These are phyloP conservation scores for Euphrasia arctica DNA, from an alignment of 305 asterid genomes.

Conservation along the genomic window DNA sequence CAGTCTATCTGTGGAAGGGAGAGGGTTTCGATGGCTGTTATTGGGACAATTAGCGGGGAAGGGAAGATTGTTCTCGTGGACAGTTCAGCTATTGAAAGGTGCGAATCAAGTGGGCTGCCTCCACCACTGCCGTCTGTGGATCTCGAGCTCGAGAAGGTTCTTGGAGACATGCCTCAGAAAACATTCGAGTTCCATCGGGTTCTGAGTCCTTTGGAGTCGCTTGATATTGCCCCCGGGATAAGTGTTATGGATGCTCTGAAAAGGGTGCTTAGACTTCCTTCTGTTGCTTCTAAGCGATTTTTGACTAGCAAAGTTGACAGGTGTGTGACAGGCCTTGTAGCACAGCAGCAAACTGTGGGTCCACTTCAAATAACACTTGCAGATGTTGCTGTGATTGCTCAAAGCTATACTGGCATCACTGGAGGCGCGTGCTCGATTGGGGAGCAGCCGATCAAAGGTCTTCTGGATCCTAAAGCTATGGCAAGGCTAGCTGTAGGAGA, in stretches of 20 bases:
- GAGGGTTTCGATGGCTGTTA: conserved; percentile 91
- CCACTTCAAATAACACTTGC: conserved; percentile 89
- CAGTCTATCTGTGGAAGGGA: conserved; percentile 79
- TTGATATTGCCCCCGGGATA: conserved; percentile 80
- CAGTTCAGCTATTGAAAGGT: conserved; percentile 48
- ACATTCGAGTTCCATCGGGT: conserved; percentile 72
- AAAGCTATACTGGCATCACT: conserved; percentile 64
- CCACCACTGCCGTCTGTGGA: conserved; percentile 89
- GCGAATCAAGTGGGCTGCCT: conserved; percentile 55
- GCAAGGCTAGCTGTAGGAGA: conserved; percentile 90
- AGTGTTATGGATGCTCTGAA: conserved; percentile 67
- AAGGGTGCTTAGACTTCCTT: conserved; percentile 84
- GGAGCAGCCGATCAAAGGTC: conserved; percentile 93
- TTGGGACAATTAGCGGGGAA: conserved; percentile 83
- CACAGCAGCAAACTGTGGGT: conserved; percentile 98
- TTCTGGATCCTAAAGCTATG: conserved; percentile 87
- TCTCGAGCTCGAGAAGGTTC: conserved; percentile 97
- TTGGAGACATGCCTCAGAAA: conserved; percentile 97
- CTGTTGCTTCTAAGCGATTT: conserved; percentile 87
- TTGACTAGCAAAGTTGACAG: conserved; percentile 96
- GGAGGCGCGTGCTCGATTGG: conserved; percentile 92
- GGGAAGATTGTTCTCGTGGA: conserved; percentile 74
- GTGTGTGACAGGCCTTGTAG: conserved; percentile 97
- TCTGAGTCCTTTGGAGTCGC: conserved; percentile 54
- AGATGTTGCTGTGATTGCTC: conserved; percentile 94